Base-by-base conservation (phyloP, 192 early-diverging fungal species). In the Backusella morwellensis region DNA sequence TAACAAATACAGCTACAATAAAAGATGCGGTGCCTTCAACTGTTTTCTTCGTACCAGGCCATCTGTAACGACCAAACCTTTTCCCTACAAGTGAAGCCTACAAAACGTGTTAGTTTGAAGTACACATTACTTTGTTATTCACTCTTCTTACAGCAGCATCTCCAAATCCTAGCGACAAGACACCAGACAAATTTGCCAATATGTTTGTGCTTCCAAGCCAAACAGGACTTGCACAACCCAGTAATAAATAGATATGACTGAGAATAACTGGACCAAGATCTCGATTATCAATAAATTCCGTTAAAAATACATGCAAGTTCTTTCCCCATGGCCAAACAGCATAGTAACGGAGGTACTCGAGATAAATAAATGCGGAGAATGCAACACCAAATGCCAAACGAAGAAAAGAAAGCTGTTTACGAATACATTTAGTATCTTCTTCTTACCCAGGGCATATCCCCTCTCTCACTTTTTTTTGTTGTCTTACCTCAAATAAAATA, bases 141-240 rank as follows among this genome's bases (percentile, higher is more conserved):
- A 68, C 32, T 0, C 32, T 14, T 23, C 68, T 73, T 83, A 92
- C 91, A 78, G 93, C 86, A 3, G 96, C 84, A 85, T 99, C 97
- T 4, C 95, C 97, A 73, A 99, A 86, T 2, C 97, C 97, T 38
- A 99, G 77, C 6, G 95, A 85, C 75, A 99, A 80, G 34, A 98
- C 92, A 3, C 97, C 97, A 14, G 93, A 90, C 15, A 95, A 74
- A 32, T 86, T 84, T 66, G 84, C 89, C 54, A 81, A 70, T 21
- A 81, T 74, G 66, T 84, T 84, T 12, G 82, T 80, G 54, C 82
- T 87, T 76, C 88, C 88, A 29, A 98, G 82, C 95, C 96, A 99
- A 32, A 98, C 92, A 0, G 96, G 93, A 21, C 91, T 74, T 1
- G 96, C 97, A 80, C 97, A 99, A 6, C 97, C 97, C 26, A 95